Evolutionary conservation across 495 filamentous ascomycete genomes (phyloP).

Genomic region (Cudoniella acicularis): DNA sequence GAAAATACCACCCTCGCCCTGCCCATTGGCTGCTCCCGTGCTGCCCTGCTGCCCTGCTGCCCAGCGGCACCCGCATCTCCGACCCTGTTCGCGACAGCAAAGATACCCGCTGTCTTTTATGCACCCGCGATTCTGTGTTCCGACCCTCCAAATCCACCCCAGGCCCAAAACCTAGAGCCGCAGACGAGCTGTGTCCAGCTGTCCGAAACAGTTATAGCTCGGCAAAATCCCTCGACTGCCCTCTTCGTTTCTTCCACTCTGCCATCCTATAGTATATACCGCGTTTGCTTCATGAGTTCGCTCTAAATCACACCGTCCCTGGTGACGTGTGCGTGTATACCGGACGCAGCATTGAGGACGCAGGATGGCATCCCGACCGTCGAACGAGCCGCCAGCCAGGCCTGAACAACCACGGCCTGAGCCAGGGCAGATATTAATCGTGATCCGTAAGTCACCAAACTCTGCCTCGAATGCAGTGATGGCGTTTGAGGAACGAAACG

Average conservation of each 20-base stretch:
- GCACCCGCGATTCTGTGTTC: conserved; percentile 17
- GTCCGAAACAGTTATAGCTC: neutral
- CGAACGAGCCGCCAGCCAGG: conserved; percentile 29
- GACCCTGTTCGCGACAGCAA: conserved; percentile 17
- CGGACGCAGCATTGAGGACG: neutral
- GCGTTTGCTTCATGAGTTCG: conserved; percentile 17
- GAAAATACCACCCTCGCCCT: neutral
- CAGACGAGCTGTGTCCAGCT: neutral
- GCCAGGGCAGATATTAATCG: conserved; percentile 66
- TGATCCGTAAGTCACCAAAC: conserved; percentile 64
- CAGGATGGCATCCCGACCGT: conserved; percentile 42
- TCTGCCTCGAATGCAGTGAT: conserved; percentile 4
- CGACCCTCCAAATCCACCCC: conserved; percentile 13
- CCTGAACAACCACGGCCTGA: conserved; percentile 39
- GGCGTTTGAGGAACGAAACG: conserved; percentile 1
- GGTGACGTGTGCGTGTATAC: conserved; percentile 6
- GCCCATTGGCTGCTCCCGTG: neutral
- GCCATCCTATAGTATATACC: neutral
- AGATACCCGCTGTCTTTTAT: conserved; percentile 16
- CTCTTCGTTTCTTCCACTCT: neutral
- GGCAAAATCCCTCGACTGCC: conserved; percentile 1
- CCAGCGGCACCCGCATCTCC: neutral
- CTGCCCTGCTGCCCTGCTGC: neutral
- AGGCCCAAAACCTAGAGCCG: no score
- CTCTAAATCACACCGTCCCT: conserved; percentile 6